Evolutionary conservation across 257 asterid genomes (phyloP).

Genomic region (Solanum neorickii): DNA sequence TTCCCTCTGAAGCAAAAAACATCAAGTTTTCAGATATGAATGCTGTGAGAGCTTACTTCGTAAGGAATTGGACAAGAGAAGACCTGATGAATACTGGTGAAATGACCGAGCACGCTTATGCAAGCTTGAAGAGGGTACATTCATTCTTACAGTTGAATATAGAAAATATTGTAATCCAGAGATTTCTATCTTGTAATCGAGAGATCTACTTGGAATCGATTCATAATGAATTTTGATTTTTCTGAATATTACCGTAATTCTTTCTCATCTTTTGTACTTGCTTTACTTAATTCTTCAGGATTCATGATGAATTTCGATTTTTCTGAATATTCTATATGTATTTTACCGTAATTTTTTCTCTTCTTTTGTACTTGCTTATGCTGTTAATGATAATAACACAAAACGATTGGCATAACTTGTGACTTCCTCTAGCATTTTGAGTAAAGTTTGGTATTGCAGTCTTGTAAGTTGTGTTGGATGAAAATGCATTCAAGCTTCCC

Average conservation of each 20-base stretch:
- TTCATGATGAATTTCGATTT: no score
- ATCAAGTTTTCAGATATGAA: not conserved
- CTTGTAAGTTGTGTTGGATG: not conserved
- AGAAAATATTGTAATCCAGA: not conserved
- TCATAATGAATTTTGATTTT: no score
- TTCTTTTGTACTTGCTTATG: no score
- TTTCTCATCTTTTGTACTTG: no score
- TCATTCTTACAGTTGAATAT: not conserved
- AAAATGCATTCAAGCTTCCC: not conserved
- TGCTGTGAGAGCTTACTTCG: not conserved
- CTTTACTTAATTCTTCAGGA: no score
- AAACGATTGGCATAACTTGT: no score
- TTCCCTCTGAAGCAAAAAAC: not conserved
- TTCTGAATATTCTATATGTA: no score
- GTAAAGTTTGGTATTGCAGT: no score
- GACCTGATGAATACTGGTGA: not conserved
- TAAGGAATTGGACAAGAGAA: not conserved
- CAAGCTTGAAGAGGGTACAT: not conserved
- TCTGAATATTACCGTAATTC: no score
- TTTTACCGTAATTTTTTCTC: no score
- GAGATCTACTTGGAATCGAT: not conserved
- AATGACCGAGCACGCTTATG: not conserved
- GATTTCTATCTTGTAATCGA: not conserved
- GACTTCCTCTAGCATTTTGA: no score
- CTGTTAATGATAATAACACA: no score